Evolutionary conservation across 257 asterid species (phyloP), one percentile per base, ranked within the genome.

Genomic region (Eucommia ulmoides): DNA sequence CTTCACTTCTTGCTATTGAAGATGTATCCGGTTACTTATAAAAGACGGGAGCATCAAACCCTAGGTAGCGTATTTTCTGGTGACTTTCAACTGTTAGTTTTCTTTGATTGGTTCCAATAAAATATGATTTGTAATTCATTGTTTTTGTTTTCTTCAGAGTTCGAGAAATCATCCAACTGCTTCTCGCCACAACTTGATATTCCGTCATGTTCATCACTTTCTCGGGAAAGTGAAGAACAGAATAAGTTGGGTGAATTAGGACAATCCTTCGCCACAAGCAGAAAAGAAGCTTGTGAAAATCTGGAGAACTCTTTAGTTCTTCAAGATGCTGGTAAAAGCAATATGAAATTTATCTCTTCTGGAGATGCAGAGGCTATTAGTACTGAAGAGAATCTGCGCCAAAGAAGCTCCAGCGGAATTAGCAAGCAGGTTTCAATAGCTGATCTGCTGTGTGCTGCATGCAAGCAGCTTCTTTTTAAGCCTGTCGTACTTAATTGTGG

Each of bases 401-500:
- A 26, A 23, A 48, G 41, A 45, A 23, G 26, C 23, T 0, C 46
- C 25, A n/a, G 51, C 48, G 65, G 47, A 58, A 48, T 24, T 21
- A 35, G 74, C 70, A 29, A 56, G 33, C 41, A 17, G 45, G 65
- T 74, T 58, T 65, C 74, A 12, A 64, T 61, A 17, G 62, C 53
- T 65, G 85, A 74, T 41, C 71, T 63, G 15, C 47, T 62, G 44
- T 78, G 86, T 64, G 69, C 64, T 49, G 50, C 62, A 45, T 68
- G 79, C 46, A 66, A 65, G 23, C 50, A 18, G 46, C 65, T 78
- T 53, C 51, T 77, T 42, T 67, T 62, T 67, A 72, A 52, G 26
- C 86, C 86, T 20, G 19, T 58, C 51, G 77, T 74, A 49, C 77
- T 78, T 47, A 78, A 68, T 38, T 78, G 86, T 19, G 79, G 86